Conservation (phyloP, 306 rosid genomes). For the Clitoria ternatea region DNA sequence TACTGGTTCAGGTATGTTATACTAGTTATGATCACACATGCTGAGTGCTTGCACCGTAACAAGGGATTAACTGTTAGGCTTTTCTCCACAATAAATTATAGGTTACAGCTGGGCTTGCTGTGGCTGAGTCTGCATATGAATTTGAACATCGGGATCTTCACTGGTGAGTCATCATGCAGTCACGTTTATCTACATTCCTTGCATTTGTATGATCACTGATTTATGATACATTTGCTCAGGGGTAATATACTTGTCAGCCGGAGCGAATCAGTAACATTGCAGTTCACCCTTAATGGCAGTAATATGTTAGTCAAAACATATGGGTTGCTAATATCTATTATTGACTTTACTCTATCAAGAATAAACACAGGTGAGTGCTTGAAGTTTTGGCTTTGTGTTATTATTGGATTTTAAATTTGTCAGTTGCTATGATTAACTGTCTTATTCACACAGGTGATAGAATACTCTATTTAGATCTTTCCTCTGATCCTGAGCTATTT, state of each 20-base stretch:
- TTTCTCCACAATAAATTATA: constrained; percentile 32
- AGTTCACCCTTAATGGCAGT: constrained; percentile 77
- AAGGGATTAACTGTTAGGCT: constrained; percentile 19
- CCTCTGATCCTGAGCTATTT: constrained; percentile 74
- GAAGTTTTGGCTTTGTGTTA: background rate
- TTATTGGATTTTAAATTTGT: constrained; percentile 13
- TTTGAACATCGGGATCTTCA: constrained; percentile 99
- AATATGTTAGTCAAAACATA: constrained; percentile 51
- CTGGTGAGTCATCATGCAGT: constrained; percentile 50
- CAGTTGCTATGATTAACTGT: constrained; percentile 14
- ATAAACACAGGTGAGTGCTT: constrained; percentile 65
- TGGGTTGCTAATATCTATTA: constrained; percentile 75
- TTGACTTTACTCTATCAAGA: constrained; percentile 88
- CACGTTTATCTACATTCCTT: background rate
- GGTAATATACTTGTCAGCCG: constrained; percentile 81
- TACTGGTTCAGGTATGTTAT: constrained; percentile 69
- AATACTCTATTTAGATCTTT: constrained; percentile 76
- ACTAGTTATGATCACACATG: background rate
- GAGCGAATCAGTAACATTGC: constrained; percentile 53
- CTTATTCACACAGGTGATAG: constrained; percentile 60
- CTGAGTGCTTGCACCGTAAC: constrained; percentile 13
- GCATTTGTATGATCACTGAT: constrained; percentile 20
- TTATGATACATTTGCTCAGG: constrained; percentile 45
- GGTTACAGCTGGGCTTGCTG: constrained; percentile 86
- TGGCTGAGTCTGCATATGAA: constrained; percentile 91